These are phyloP conservation scores for Kalanchoe fedtschenkoi DNA, from an alignment of 164 flowering plant genomes.

Conservation along the genomic window DNA sequence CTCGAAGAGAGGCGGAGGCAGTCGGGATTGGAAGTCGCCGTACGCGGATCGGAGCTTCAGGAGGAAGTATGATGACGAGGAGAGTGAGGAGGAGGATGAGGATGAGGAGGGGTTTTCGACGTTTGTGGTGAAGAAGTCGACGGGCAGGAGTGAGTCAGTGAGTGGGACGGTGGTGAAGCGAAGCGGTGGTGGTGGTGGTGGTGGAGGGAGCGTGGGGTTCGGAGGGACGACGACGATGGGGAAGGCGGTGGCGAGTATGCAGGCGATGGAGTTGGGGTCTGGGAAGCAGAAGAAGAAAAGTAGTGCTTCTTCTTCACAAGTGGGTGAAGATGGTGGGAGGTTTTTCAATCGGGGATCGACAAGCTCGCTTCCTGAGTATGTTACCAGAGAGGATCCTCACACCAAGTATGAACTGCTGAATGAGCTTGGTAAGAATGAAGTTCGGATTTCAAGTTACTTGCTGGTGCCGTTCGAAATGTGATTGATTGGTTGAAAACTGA, in stretches of 20 bases:
- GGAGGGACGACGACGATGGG: slow-evolving; percentile 35
- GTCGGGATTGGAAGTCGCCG: slow-evolving; percentile 22
- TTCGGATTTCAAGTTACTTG: background rate
- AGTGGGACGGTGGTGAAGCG: slow-evolving; percentile 45
- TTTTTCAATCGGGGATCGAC: slow-evolving; percentile 52
- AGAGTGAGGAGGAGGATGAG: slow-evolving; percentile 4
- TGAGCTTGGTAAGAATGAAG: slow-evolving; percentile 54
- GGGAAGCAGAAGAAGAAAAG: slow-evolving; percentile 27
- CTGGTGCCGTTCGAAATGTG: background rate
- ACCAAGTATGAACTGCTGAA: slow-evolving; percentile 82
- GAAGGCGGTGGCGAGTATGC: slow-evolving; percentile 78
- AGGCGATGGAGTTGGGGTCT: slow-evolving; percentile 42
- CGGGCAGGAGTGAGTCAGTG: slow-evolving; percentile 23
- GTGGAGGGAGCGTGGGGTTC: slow-evolving; percentile 9
- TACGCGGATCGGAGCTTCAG: background rate
- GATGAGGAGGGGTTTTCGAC: slow-evolving; percentile 47
- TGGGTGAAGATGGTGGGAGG: slow-evolving; percentile 24
- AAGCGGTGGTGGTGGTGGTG: slow-evolving; percentile 21
- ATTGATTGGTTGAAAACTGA: background rate
- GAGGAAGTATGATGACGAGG: background rate
- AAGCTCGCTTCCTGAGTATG: slow-evolving; percentile 78
- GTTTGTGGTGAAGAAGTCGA: slow-evolving; percentile 50
- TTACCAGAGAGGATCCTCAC: slow-evolving; percentile 77
- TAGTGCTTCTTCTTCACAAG: slow-evolving; percentile 19
- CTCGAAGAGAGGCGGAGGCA: background rate